Percentiles rank a stretch among this genome's conserved stretches.
Conservation (phyloP, 108 stramenopile species). For the Asterionellopsis glacialis region DNA sequence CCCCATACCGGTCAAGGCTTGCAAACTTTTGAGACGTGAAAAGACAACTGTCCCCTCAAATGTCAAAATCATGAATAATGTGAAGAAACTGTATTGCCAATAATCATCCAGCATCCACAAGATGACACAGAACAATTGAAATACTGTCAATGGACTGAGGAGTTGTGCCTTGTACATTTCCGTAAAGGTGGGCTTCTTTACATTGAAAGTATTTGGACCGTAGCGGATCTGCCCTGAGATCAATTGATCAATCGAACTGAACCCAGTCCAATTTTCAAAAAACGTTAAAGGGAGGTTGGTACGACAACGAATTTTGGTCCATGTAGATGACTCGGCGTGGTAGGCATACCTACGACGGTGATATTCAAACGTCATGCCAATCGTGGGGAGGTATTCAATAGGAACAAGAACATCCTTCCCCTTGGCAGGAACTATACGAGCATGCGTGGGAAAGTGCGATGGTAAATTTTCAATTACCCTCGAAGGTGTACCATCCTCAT, state of each 20-base stretch:
- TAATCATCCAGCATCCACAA: constrained; percentile 96
- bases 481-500: constrained; percentile 9
- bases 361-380: constrained; percentile 90
- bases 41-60: constrained; percentile 95
- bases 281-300: constrained; percentile 67
- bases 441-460: constrained; percentile 66
- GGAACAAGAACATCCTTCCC: constrained; percentile 63
- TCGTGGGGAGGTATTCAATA: constrained; percentile 57
- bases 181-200: constrained; percentile 82
- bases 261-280: constrained; percentile 72
- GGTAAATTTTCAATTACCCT: constrained; percentile 24
- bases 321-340: constrained; percentile 34
- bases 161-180: constrained; percentile 94
- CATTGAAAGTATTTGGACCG: constrained; percentile 85
- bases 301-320: constrained; percentile 87
- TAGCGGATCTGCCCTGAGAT: constrained; percentile 77
- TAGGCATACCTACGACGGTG: constrained; percentile 86
- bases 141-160: constrained; percentile 88
- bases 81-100: constrained; percentile 92
- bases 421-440: constrained; percentile 66
- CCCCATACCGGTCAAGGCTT: constrained; percentile 75
- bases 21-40: constrained; percentile 64
- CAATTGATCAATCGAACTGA: constrained; percentile 50
- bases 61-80: constrained; percentile 87
- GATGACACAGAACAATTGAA: constrained; percentile 88